These are phyloP conservation scores for Xanthoconium stramineum DNA, from an alignment of 768 basidiomycete species.

Conservation along the genomic window DNA sequence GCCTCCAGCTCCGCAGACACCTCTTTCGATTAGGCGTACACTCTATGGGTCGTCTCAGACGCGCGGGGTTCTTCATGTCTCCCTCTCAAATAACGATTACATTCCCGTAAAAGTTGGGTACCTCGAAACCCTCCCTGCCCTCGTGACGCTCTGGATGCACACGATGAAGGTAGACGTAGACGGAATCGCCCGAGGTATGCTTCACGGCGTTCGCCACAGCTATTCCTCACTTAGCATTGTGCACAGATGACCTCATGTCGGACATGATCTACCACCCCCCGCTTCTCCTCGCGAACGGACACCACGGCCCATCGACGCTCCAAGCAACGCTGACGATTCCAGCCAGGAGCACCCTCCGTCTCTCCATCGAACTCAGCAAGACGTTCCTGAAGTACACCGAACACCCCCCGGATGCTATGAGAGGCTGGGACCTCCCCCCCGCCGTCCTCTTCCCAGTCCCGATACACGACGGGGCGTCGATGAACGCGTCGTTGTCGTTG, in stretches of 20 bases:
- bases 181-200: slow-evolving; percentile 45
- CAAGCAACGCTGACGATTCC: slow-evolving; percentile 73
- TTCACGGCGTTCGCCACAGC: background rate
- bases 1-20: slow-evolving; percentile 39
- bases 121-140: slow-evolving; percentile 92
- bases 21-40: slow-evolving; percentile 62
- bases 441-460: slow-evolving; percentile 61
- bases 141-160: slow-evolving; percentile 84
- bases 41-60: slow-evolving; percentile 75
- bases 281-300: slow-evolving; percentile 22
- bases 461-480: background rate
- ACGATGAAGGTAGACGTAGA: slow-evolving; percentile 58
- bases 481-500: slow-evolving; percentile 1
- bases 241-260: slow-evolving; percentile 59
- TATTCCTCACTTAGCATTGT: background rate
- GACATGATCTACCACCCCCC: slow-evolving; percentile 57
- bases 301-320: slow-evolving; percentile 56
- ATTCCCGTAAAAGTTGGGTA: slow-evolving; percentile 52
- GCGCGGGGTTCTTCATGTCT: slow-evolving; percentile 66
- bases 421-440: slow-evolving; percentile 91
- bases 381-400: slow-evolving; percentile 91
- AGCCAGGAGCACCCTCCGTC: slow-evolving; percentile 53
- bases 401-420: slow-evolving; percentile 91
- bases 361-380: slow-evolving; percentile 76
- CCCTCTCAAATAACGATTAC: slow-evolving; percentile 55